Evolutionary conservation across 2,329 filamentous ascomycete genomes (phyloP).

Genomic region (Didymella arachidicola): DNA sequence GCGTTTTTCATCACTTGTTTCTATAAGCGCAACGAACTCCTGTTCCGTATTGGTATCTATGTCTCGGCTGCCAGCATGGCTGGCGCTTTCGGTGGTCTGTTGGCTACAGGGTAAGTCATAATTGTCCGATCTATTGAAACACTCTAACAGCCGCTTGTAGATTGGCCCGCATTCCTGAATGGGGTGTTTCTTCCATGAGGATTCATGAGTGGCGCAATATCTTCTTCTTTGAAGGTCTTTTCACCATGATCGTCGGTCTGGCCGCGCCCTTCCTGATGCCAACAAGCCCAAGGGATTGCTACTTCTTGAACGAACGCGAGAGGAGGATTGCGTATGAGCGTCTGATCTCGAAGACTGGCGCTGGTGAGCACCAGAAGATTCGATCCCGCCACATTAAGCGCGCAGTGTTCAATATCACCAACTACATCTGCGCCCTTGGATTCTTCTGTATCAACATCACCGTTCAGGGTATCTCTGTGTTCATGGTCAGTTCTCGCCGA

Average conservation of each 20-base stretch:
- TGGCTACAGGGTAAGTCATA: conserved; percentile 59
- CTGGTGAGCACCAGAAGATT: conserved; percentile 57
- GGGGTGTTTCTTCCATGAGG: conserved; percentile 55
- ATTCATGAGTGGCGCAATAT: conserved; percentile 60
- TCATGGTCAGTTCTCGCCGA: conserved; percentile 41
- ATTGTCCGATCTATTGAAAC: background rate
- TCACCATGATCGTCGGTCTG: conserved; percentile 60
- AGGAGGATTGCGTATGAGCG: conserved; percentile 62
- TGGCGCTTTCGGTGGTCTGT: conserved; percentile 65
- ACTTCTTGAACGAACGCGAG: conserved; percentile 62
- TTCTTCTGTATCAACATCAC: conserved; percentile 69
- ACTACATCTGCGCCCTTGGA: conserved; percentile 65
- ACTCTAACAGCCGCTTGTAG: conserved; percentile 25
- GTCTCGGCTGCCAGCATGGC: conserved; percentile 64
- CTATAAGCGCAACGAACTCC: conserved; percentile 64
- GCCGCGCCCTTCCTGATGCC: conserved; percentile 63
- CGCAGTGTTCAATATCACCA: conserved; percentile 64
- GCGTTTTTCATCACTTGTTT: conserved; percentile 65
- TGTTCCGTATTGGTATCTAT: conserved; percentile 65
- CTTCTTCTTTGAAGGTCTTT: conserved; percentile 69
- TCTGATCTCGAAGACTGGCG: conserved; percentile 60
- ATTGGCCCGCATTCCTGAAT: conserved; percentile 57
- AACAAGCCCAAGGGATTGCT: conserved; percentile 57
- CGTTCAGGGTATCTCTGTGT: conserved; percentile 58
- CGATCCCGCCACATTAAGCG: conserved; percentile 59